These are phyloP conservation scores for Nymphaea thermarum DNA, from an alignment of 164 flowering plant genomes.

Conservation along the genomic window DNA sequence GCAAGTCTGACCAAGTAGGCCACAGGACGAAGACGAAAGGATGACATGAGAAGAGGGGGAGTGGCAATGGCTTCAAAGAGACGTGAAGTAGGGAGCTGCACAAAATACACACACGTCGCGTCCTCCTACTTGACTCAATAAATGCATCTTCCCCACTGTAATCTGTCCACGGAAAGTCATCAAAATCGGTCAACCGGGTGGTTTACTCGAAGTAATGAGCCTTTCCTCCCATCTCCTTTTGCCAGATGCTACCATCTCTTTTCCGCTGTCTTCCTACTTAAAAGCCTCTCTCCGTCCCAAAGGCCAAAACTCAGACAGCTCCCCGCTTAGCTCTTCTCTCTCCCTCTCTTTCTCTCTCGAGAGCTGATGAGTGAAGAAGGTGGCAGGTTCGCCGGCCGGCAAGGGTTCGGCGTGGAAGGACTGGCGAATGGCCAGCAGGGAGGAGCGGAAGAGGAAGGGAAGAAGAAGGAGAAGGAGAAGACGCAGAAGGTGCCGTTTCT, in stretches of 20 bases:
- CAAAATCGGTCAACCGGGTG: neutral
- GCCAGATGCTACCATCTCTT: neutral
- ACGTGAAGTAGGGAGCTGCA: neutral
- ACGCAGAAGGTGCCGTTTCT: slow-evolving; percentile 38
- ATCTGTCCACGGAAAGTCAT: neutral
- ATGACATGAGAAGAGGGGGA: too few species aligned
- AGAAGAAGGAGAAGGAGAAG: slow-evolving; percentile 6
- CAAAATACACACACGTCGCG: neutral
- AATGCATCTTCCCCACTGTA: neutral
- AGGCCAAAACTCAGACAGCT: too few species aligned
- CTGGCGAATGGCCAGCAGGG: neutral
- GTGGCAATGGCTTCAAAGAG: too few species aligned
- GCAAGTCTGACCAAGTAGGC: too few species aligned
- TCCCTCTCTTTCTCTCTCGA: neutral
- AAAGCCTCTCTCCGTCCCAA: neutral
- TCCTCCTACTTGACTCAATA: neutral
- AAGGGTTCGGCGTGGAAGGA: neutral
- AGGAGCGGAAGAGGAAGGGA: slow-evolving; percentile 5
- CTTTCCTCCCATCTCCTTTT: neutral
- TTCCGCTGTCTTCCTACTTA: neutral
- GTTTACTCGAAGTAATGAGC: neutral
- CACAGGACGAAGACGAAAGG: too few species aligned
- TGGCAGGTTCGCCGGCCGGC: neutral
- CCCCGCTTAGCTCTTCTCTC: neutral
- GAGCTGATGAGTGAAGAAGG: neutral